Base-by-base conservation (phyloP, 345 rosid species). In the Conringia planisiliqua region DNA sequence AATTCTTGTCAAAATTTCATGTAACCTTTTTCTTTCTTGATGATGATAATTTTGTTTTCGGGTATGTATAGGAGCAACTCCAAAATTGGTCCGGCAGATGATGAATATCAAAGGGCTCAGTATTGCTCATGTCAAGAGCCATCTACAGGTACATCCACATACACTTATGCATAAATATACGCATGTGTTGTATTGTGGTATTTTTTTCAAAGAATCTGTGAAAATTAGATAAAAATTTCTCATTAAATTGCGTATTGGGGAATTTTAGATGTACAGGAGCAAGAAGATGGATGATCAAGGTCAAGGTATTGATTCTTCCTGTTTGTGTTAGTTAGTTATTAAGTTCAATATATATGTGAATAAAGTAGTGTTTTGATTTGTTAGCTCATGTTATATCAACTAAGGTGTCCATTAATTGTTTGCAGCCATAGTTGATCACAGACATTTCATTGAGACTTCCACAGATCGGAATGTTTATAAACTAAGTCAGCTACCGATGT, bases 81-180 rank as follows among this genome's bases (percentile, higher is more conserved):
- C 97, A 7, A 92, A 92, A 71, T 66, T 92, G 79, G 97, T 92
- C 70, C 86, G 89, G 77, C 89, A 88, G 70, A 67, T 82, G 77
- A 92, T 92, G 97, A 88, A 87, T 70, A 85, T 88, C 62, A 92
- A 89, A 86, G 97, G 93, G 22, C 96, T 92, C 52, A 86, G 84
- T 77, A 92, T 92, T 74, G 93, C 96, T 76, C 93, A 92, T 83
- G 96, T 92, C 64, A 92, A 92, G 84, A 89, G 96, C 81, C 97
- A 92, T 77, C 84, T 92, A 48, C 97, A 91, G 93, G 97, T 91
- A 59, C 62, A 26, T 33, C 38, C 57, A 58, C 13, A 48, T 32
- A 51, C 2, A 33, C 11, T 55, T 55, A 8, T 32, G 9, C 62
- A 56, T 29, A 44, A 33, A 13, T 36, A 30, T 38, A 70, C 30